Base-by-base conservation (phyloP, 2,329 filamentous ascomycete genomes). In the Lizonia empirigonia region DNA sequence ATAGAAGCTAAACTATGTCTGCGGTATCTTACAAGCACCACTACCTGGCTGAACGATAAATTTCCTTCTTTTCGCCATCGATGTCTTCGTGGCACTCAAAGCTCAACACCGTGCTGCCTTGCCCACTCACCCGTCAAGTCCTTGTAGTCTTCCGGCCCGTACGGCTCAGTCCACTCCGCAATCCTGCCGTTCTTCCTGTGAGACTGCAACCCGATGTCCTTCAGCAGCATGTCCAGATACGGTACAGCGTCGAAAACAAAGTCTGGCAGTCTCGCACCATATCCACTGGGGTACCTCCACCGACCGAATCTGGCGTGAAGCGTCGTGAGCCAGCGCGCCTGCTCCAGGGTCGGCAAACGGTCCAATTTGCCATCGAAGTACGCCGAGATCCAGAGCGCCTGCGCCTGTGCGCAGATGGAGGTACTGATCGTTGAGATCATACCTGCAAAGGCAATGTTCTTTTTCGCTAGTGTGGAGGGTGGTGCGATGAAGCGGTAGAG, bases 211-310 rank as follows among this genome's bases (percentile, higher is more conserved):
- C 50, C 50, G 7, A 54, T 36, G 16, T 55, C 52, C 26, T 39
- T 42, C n/a, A 54, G 24, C 69, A 49, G 61, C 66, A 89, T 67
- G 69, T 92, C 89, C 15, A 90, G 68, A 64, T 91, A 94, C 4
- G 88, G 88, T 45, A 93, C 68, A 0, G 82, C 82, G 69, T 94
- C 90, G 64, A 93, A 92, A 15, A 89, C 85, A 58, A 91, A 86
- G 67, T 90, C 88, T 0, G 86, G 86, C 50, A 81, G 78, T 64
- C 77, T 80, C 30, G 76, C 77, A 1, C 87, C 87, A 63, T 84
- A 85, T 0, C 87, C 88, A 3, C 76, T 80, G 1, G 86, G 84
- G 61, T 88, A 89, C 36, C 50, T 49, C 50, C 50, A 54, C 16
- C 39, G 33, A 10, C 50, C 50, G 16, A 54, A 20, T 89, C 79